Evolutionary conservation across 2,329 filamentous ascomycete genomes (phyloP).

Genomic region (Aspergillus tamarii): DNA sequence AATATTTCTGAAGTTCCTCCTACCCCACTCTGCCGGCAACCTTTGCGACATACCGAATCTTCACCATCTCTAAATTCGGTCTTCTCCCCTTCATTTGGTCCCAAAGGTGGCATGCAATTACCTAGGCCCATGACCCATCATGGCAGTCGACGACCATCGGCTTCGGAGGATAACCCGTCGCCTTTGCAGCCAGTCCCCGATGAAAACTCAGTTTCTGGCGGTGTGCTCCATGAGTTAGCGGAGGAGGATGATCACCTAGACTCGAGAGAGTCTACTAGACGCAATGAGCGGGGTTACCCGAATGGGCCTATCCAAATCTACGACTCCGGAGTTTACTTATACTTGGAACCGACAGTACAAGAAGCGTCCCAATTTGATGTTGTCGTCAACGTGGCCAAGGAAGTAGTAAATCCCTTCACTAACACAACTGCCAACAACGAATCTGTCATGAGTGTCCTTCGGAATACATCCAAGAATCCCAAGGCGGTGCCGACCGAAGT

Average conservation of each 20-base stretch:
- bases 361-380: conserved; percentile 65
- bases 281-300: conserved; percentile 65
- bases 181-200: conserved; percentile 31
- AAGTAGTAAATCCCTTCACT: conserved; percentile 64
- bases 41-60: conserved; percentile 64
- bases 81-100: conserved; percentile 54
- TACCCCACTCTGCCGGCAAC: conserved; percentile 58
- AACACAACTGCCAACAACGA: conserved; percentile 34
- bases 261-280: conserved; percentile 61
- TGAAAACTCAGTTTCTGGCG: conserved; percentile 29
- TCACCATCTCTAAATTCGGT: conserved; percentile 61
- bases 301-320: conserved; percentile 68
- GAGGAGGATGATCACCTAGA: conserved; percentile 53
- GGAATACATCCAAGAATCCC: conserved; percentile 48
- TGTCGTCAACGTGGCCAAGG: conserved; percentile 67
- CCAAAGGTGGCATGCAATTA: conserved; percentile 55
- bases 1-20: conserved; percentile 58
- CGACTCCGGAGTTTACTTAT: conserved; percentile 63
- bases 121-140: conserved; percentile 44
- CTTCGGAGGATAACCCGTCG: conserved; percentile 35
- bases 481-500: conserved; percentile 42
- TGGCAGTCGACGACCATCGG: conserved; percentile 31
- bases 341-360: conserved; percentile 63
- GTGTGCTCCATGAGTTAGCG: conserved; percentile 50
- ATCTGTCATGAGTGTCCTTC: conserved; percentile 49